phyloP scores from a whole-genome alignment of 331 rosid species.

The Phaseolus coccineus region DNA sequence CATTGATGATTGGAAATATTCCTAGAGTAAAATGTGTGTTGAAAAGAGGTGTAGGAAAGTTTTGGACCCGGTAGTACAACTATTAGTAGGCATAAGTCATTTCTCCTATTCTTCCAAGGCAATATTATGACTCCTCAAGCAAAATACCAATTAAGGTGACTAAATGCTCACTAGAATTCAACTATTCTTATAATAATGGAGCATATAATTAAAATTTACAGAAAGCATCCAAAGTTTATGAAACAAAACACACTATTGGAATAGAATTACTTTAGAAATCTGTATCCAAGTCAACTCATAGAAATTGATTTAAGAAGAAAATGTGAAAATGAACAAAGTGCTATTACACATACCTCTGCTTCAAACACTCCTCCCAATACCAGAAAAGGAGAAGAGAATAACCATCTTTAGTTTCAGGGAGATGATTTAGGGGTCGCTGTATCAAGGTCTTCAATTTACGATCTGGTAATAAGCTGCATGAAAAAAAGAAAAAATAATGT shows the following conservation, averaged over 20 bases:
- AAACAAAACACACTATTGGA: slow-evolving; percentile 13
- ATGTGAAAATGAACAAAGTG: slow-evolving; percentile 29
- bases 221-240: not conserved
- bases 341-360: slow-evolving; percentile 69
- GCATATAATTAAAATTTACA: not conserved
- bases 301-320: slow-evolving; percentile 9
- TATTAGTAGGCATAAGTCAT: slow-evolving; percentile 11
- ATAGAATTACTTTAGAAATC: slow-evolving; percentile 29
- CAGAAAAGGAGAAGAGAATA: slow-evolving; percentile 89
- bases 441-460: slow-evolving; percentile 84
- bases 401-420: slow-evolving; percentile 92
- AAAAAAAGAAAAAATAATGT: slow-evolving; percentile 15
- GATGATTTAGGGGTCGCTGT: slow-evolving; percentile 67
- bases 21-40: slow-evolving; percentile 8
- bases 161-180: not conserved
- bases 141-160: not conserved
- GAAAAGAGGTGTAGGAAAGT: not conserved
- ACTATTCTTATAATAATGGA: slow-evolving; percentile 15
- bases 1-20: not conserved
- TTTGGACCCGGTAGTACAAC: slow-evolving; percentile 10
- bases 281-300: slow-evolving; percentile 23
- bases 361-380: slow-evolving; percentile 98
- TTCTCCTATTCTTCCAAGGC: slow-evolving; percentile 1
- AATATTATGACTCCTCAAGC: not conserved
- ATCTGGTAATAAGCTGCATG: slow-evolving; percentile 83